Evolutionary conservation across 75 land plant genomes (phyloP), one percentile per base, ranked within the genome.

Genomic region (Cunninghamia lanceolata): DNA sequence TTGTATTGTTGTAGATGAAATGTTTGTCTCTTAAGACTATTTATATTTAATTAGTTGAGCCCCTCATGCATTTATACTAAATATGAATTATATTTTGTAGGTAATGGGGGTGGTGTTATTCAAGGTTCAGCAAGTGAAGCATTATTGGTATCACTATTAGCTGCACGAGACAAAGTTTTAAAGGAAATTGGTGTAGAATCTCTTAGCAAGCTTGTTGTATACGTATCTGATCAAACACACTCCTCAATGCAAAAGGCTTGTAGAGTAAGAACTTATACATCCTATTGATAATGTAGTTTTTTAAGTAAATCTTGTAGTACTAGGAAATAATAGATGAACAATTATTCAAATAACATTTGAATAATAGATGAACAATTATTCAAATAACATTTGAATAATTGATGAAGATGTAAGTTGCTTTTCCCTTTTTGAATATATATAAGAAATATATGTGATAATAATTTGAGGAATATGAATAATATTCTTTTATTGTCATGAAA

Each of bases 71-170:
- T 25, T 63, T n/a, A 63, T 63, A 4, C 28, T 63, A 63, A 63
- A 63, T 5, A 63, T 25, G n/a, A 63, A 63, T 63, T 63, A 21
- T 13, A 36, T 66, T 50, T 88, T 88, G 78, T 89, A 95, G 97
- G 97, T 59, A 85, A 90, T 66, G 95, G 95, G 50, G 94, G 94
- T 3, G 94, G 94, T 4, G 94, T 93, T 19, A 76, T 93, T 0
- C 91, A 91, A 66, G 95, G 91, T 63, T 91, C 96, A 34, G 94
- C 98, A 50, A 94, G 98, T 89, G 98, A 95, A 85, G 96, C 98
- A 83, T 89, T 93, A 59, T 56, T 96, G 78, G 95, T 93, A 87
- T 92, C 85, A 38, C 63, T 96, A 79, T 52, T 96, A 81, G 98
- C 96, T 86, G 98, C 96, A 54, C 96, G 98, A 77, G 93, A 93